Percentiles rank a stretch among this genome's conserved stretches.
Evolutionary conservation across 306 rosid genomes (phyloP).

Genomic region (Begonia masoniana): DNA sequence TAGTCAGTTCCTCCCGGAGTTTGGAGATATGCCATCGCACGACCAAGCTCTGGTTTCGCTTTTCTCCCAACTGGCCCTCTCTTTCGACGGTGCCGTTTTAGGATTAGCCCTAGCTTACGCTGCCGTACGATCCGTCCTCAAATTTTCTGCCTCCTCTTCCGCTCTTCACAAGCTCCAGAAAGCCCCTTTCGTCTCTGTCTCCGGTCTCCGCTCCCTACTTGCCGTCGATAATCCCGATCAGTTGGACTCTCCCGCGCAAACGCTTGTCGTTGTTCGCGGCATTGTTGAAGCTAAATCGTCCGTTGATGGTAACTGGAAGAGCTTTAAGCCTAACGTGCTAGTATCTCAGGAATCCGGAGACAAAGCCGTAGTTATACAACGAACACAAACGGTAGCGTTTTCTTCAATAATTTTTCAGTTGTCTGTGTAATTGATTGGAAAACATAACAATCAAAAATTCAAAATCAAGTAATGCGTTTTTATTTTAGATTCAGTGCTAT

Average conservation of each 20-base stretch:
- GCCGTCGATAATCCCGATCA: slow-evolving; percentile 11
- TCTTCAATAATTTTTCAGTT: no score
- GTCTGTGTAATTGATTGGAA: background rate
- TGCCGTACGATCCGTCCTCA: slow-evolving; percentile 34
- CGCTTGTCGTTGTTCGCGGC: slow-evolving; percentile 58
- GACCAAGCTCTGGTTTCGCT: slow-evolving; percentile 67
- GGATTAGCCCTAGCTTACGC: slow-evolving; percentile 60
- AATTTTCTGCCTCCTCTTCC: slow-evolving; percentile 29
- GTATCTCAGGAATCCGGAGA: slow-evolving; percentile 59
- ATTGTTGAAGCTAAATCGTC: slow-evolving; percentile 53
- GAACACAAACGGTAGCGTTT: slow-evolving; percentile 52
- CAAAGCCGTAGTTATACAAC: slow-evolving; percentile 52
- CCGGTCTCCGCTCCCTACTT: slow-evolving; percentile 70
- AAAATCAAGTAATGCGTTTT: no score
- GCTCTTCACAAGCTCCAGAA: slow-evolving; percentile 42
- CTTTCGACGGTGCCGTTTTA: slow-evolving; percentile 75
- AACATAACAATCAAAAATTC: background rate
- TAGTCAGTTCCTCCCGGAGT: no score
- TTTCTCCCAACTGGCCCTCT: slow-evolving; percentile 47
- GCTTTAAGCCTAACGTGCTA: slow-evolving; percentile 26
- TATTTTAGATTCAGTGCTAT: no score
- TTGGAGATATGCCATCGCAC: slow-evolving; percentile 48
- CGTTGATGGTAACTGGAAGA: slow-evolving; percentile 44
- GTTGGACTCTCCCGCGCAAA: slow-evolving; percentile 14
- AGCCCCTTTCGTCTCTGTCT: slow-evolving; percentile 50